Conservation (phyloP, 129 eudicot genomes). For the Chrysanthemum makinoi region DNA sequence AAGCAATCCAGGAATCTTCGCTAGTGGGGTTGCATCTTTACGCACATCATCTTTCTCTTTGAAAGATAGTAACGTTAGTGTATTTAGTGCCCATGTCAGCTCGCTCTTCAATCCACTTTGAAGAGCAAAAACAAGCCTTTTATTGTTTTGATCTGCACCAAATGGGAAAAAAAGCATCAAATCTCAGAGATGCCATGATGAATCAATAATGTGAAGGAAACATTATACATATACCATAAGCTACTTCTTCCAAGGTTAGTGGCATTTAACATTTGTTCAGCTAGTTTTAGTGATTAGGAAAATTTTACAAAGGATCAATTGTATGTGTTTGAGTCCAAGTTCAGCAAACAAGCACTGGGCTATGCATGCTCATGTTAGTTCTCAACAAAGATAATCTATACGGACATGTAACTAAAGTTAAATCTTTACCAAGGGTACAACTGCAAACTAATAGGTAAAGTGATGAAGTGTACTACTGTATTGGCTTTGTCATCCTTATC, state of each 20-base stretch:
- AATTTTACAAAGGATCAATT: no score
- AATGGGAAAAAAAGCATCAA: not conserved
- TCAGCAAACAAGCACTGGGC: no score
- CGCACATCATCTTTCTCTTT: slow-evolving; percentile 98
- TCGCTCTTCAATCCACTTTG: slow-evolving; percentile 99
- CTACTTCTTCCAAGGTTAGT: not conserved
- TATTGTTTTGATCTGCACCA: slow-evolving; percentile 82
- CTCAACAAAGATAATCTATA: no score
- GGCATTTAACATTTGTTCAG: no score
- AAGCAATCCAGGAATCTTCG: slow-evolving; percentile 91
- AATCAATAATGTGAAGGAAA: not conserved
- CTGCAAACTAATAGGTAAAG: no score
- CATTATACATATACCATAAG: not conserved
- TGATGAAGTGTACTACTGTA: no score
- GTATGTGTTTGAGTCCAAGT: no score
- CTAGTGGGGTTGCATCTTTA: slow-evolving; percentile 96
- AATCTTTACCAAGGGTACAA: no score
- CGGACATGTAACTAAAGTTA: no score
- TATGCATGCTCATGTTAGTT: no score
- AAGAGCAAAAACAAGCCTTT: slow-evolving; percentile 94
- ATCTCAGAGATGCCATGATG: not conserved
- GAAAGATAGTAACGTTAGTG: slow-evolving; percentile 89
- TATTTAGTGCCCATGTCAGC: slow-evolving; percentile 93
- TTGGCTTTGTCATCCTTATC: no score
- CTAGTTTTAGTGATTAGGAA: no score